Base-by-base conservation (phyloP, 768 basidiomycete species). In the Neoboletus subvelutipes region DNA sequence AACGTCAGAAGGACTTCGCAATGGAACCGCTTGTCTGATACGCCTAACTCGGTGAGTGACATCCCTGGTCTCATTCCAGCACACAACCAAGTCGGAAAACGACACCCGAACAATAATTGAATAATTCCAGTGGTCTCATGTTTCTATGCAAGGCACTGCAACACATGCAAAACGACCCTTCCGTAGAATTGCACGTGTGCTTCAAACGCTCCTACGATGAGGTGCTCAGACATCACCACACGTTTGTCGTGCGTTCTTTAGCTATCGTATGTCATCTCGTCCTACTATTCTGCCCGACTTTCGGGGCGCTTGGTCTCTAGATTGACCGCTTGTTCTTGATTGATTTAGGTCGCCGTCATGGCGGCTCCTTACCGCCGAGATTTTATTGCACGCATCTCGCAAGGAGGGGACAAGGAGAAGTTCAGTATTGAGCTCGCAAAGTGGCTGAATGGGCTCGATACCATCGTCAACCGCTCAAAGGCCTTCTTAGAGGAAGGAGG, bases 131-230 rank as follows among this genome's bases (percentile, higher is more conserved):
- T 40, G 88, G 88, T 17, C 78, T 90, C 47, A 74, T 80, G 45
- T 86, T 90, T 63, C 84, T 85, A 3, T 87, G 83, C 68, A 77
- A 78, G 59, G 88, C 88, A 15, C 76, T 91, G 39, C 81, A 84
- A 68, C 77, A 84, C 63, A 82, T 84, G 77, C 87, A 86, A 60
- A 69, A 69, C 6, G 83, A 89, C 62, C 71, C 70, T 18, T 64
- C 64, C 26, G 65, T 78, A 2, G 85, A 87, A 59, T 73, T 89
- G 45, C 80, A 85, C 62, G 76, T 80, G 56, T 89, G 88, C 70
- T 90, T 91, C 76, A 82, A 79, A 69, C 76, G 81, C 41, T 80
- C 89, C 4, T 91, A 88, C 67, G 87, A 91, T 58, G 77, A 78
- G 52, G 83, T 88, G 18, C 76, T 91, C 49, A 75, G 71, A 50